phyloP scores from a whole-genome alignment of 2,329 filamentous ascomycete species.

The Aspergillus luchuensis region DNA sequence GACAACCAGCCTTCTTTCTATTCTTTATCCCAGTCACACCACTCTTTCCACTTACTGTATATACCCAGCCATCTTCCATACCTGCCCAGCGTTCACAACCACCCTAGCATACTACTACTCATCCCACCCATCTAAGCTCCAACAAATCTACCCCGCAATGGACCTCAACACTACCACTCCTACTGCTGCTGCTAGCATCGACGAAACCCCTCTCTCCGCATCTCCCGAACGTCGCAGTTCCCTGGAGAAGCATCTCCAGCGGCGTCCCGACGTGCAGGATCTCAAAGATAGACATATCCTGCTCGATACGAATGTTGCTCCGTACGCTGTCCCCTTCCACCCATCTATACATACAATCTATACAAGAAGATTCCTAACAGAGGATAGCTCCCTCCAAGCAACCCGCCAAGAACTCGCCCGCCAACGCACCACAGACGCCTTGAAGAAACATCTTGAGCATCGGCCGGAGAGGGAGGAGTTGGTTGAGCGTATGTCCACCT shows the following conservation, averaged over 20 bases:
- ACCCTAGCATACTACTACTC: neutral
- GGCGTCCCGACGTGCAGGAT: slow-evolving; percentile 67
- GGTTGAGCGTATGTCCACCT: slow-evolving; percentile 65
- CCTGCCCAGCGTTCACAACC: neutral
- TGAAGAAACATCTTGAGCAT: slow-evolving; percentile 66
- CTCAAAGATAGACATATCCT: slow-evolving; percentile 70
- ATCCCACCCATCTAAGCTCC: neutral
- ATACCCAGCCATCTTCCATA: neutral
- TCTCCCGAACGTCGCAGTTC: slow-evolving; percentile 63
- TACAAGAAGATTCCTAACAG: neutral
- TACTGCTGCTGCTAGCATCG: slow-evolving; percentile 41
- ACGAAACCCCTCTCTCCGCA: slow-evolving; percentile 60
- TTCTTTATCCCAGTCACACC: neutral
- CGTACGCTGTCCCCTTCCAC: slow-evolving; percentile 50
- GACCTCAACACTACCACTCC: slow-evolving; percentile 13
- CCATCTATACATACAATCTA: neutral
- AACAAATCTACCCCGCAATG: slow-evolving; percentile 7
- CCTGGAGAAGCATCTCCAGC: slow-evolving; percentile 70
- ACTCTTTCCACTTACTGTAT: neutral
- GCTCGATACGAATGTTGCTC: slow-evolving; percentile 67
- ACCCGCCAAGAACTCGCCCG: slow-evolving; percentile 65
- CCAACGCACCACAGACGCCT: slow-evolving; percentile 62
- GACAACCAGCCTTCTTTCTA: slow-evolving; percentile 9
- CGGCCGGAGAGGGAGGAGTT: slow-evolving; percentile 72
- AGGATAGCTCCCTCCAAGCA: slow-evolving; percentile 61